Conservation (phyloP, 495 filamentous ascomycete genomes). For the Aspergillus bridgeri region DNA sequence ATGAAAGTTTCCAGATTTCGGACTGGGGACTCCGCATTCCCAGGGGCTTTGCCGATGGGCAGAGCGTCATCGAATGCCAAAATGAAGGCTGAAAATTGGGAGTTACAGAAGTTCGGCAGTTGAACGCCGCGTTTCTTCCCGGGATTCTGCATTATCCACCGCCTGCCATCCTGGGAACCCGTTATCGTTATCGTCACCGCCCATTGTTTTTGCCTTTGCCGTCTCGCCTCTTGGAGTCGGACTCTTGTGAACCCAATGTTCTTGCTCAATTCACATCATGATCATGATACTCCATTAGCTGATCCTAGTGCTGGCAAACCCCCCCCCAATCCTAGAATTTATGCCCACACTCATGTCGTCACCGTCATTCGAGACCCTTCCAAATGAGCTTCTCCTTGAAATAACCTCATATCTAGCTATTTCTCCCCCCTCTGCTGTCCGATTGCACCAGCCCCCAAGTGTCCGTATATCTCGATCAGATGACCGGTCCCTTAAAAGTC, state of each 20-base stretch:
- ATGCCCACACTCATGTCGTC: conserved; percentile 20
- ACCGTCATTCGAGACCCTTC: conserved; percentile 23
- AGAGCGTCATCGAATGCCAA: neutral
- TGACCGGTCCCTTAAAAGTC: conserved; percentile 31
- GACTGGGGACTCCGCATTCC: neutral
- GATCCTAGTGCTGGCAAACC: no score
- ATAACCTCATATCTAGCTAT: conserved; percentile 31
- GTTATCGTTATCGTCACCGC: neutral
- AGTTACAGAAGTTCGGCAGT: neutral
- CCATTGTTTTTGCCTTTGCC: neutral
- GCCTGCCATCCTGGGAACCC: neutral
- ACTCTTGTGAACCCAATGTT: neutral
- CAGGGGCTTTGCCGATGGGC: neutral
- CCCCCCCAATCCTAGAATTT: neutral
- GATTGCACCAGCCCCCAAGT: conserved; percentile 25
- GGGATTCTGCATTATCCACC: neutral
- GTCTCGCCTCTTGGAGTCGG: neutral
- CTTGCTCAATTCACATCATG: neutral
- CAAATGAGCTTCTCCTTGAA: conserved; percentile 42
- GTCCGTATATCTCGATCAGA: conserved; percentile 19
- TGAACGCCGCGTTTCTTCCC: neutral
- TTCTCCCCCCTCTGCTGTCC: conserved; percentile 26
- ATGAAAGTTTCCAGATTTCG: no score
- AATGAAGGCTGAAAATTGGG: neutral
- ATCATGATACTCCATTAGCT: neutral